Base-by-base conservation (phyloP, 331 rosid species). In the Erythrophleum ivorense region DNA sequence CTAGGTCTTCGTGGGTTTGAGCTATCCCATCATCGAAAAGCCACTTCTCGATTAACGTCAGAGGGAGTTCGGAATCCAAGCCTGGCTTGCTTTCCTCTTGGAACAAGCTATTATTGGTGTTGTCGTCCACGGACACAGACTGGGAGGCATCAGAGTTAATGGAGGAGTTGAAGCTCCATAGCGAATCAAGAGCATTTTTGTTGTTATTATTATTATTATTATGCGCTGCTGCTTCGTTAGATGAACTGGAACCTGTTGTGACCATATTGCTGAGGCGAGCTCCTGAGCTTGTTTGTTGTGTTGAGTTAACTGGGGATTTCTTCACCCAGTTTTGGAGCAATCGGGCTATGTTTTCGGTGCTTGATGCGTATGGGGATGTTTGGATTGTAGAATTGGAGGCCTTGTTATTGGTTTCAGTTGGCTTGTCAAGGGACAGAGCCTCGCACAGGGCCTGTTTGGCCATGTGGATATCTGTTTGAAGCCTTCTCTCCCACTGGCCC, bases 401-500 rank as follows among this genome's bases (percentile, higher is more conserved):
- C 34, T 77, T 74, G 2, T 46, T 45, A 6, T 36, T 10, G 24
- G 50, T 65, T 38, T 36, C 73, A 9, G 10, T 66, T 83, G 93
- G 83, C 8, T 88, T 83, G 90, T 88, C 88, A 43, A 91, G 85
- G 4, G 97, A 94, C 2, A 94, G 85, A 72, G 98, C 98, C 38
- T 88, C 91, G 54, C 86, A 81, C 15, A 94, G 87, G 69, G 94
- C 98, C 80, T 91, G 93, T 73, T 92, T 94, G 78, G 98, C 98
- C 81, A 58, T 86, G 84, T 92, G 88, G 77, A 94, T 92, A 67
- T 94, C 93, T 40, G 98, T 94, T 73, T 94, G 98, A 75, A 94
- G 97, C 84, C 89, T 92, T 86, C 94, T 92, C 80, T 94, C 97
- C 98, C 98, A 94, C 29, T 91, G 97, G 50, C 98, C 98, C 76